Evolutionary conservation across 2,329 filamentous ascomycete species (phyloP).

Genomic region (Diplocarpon rosae): DNA sequence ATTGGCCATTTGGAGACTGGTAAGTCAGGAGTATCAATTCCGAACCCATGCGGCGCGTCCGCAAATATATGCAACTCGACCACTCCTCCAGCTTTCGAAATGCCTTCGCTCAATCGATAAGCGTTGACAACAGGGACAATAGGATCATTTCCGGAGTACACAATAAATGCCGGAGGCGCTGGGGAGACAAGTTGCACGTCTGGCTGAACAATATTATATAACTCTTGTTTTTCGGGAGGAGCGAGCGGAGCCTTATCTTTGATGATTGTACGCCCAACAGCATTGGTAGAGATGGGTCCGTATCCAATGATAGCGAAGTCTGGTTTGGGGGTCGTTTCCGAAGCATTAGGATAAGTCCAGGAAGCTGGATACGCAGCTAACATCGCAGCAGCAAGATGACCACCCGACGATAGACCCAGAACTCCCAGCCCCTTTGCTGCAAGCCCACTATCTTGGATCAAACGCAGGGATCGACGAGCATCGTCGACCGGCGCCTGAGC

Average conservation of each 20-base stretch:
- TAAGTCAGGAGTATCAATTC: conserved; percentile 1
- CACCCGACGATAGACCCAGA: conserved; percentile 3
- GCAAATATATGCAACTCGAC: conserved; percentile 7
- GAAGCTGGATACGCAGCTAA: not conserved
- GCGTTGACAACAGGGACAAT: conserved; percentile 3
- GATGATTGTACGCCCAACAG: conserved; percentile 4
- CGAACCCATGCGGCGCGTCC: conserved; percentile 5
- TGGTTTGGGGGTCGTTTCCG: not conserved
- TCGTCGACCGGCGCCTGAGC: conserved; percentile 4
- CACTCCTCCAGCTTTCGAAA: conserved; percentile 1
- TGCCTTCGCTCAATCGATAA: not conserved
- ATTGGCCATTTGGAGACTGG: conserved; percentile 1
- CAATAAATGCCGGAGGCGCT: not conserved
- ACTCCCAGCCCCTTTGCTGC: not conserved
- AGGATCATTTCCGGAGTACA: not conserved
- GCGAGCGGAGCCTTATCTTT: conserved; percentile 2
- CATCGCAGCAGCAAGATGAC: conserved; percentile 3
- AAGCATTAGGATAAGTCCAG: not conserved
- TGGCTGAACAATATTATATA: conserved; percentile 3
- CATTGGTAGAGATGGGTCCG: conserved; percentile 4
- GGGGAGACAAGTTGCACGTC: conserved; percentile 3
- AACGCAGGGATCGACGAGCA: not conserved
- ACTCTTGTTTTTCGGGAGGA: conserved; percentile 2
- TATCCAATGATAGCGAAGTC: conserved; percentile 5
- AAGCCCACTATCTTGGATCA: conserved; percentile 1